Evolutionary conservation across 176 grass and related monocot genomes (phyloP).

Genomic region (Pontederia crassipes): DNA sequence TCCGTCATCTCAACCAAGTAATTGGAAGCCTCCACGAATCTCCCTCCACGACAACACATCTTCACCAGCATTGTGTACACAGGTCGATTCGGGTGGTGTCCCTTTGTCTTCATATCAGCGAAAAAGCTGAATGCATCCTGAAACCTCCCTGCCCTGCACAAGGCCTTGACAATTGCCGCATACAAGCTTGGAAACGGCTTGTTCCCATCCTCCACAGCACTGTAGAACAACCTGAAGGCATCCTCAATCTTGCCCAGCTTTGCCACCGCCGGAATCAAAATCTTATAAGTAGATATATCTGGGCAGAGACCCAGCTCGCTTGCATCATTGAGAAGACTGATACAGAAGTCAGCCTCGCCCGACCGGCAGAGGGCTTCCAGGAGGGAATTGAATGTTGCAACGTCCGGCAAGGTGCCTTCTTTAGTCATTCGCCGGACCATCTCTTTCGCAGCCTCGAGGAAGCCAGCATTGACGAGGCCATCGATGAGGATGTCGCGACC

Average conservation of each 20-base stretch:
- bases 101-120: constrained; percentile 65
- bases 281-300: constrained; percentile 93
- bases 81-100: constrained; percentile 60
- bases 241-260: constrained; percentile 73
- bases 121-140: constrained; percentile 72
- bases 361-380: constrained; percentile 63
- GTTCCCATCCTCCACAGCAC: constrained; percentile 63
- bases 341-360: constrained; percentile 48
- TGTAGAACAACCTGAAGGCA: constrained; percentile 68
- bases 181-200: constrained; percentile 80
- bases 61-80: constrained; percentile 95
- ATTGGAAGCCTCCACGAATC: constrained; percentile 61
- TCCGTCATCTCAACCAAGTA: constrained; percentile 87
- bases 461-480: constrained; percentile 71
- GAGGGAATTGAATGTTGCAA: constrained; percentile 80
- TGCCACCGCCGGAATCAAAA: constrained; percentile 68
- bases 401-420: constrained; percentile 82
- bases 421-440: constrained; percentile 90
- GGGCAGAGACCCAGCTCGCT: constrained; percentile 61
- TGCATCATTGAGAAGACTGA: constrained; percentile 53
- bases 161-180: constrained; percentile 73
- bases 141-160: constrained; percentile 71
- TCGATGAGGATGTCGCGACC: constrained; percentile 74
- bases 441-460: constrained; percentile 69
- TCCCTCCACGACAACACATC: constrained; percentile 75